Base-by-base conservation (phyloP, 352 stramenopile species). In the Phytophthora pistaciae region DNA sequence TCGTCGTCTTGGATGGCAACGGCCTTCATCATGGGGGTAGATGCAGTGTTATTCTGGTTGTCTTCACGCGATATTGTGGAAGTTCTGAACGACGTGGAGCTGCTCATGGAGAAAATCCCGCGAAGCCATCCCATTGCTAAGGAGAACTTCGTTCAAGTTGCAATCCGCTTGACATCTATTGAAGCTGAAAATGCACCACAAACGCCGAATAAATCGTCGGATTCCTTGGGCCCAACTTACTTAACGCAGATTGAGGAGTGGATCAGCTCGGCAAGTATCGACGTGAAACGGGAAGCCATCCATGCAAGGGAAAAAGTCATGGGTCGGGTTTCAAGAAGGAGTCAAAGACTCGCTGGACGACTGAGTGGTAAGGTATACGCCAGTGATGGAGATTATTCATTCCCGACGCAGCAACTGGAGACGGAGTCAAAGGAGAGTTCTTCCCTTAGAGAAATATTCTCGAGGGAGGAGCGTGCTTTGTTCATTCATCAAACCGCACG, bases 401-500 rank as follows among this genome's bases (percentile, higher is more conserved):
- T n/a, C n/a, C n/a, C n/a, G n/a, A n/a, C n/a, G n/a, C 40, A 49
- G 40, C 40, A 49, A 21, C 18, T 49, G 40, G 8, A 49, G 18
- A 13, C 42, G 4, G 42, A 49, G n/a, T 1, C 42, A 53, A 27
- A 10, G 5, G 46, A 27, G 14, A 16, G 2, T 27, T 14, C 46
- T 11, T 9, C n/a, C 6, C 36, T 62, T 21, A 13, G 53, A 38
- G 25, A 48, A 53, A 36, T 67, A 11, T 67, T 60, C 42, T 53
- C 56, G 1, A 14, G 18, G 10, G 27, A 73, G 33, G 66, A 73
- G 38, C 53, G 59, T n/a, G 54, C 53, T 27, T 36, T 60, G 10
- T 73, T 75, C 5, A 64, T 83, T 21, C 66, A 68, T 14, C 60
- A 73, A 53, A 75, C 56, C 9, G 53, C 72, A 0, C 56, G 63